Conservation (phyloP, 2,329 filamentous ascomycete genomes). For the Rhynchosporium agropyri region DNA sequence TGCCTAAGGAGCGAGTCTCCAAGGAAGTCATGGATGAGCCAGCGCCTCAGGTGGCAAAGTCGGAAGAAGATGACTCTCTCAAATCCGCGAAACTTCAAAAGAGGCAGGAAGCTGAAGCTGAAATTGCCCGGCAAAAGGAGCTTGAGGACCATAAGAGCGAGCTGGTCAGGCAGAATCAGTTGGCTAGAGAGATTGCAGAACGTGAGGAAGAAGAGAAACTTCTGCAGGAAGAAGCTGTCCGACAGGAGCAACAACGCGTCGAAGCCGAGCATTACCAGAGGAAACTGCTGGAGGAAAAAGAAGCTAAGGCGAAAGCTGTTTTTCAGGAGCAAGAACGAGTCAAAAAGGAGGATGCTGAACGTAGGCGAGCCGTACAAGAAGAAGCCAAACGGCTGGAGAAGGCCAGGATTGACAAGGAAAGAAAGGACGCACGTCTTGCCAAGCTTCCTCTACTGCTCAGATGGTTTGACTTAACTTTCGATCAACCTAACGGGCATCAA, state of each 20-base stretch:
- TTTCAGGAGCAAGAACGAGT: conserved; percentile 42
- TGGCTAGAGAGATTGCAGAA: conserved; percentile 36
- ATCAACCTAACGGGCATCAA: conserved; percentile 55
- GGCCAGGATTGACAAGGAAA: conserved; percentile 53
- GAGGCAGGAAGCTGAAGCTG: conserved; percentile 21
- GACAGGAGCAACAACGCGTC: conserved; percentile 34
- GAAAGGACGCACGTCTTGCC: conserved; percentile 56
- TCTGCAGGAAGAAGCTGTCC: conserved; percentile 37
- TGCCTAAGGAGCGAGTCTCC: conserved; percentile 15
- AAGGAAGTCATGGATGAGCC: conserved; percentile 22
- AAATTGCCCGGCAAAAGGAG: conserved; percentile 30
- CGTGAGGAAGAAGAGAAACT: conserved; percentile 44
- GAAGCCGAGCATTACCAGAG: conserved; percentile 35
- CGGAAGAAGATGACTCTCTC: conserved; percentile 44
- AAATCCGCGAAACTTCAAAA: conserved; percentile 24
- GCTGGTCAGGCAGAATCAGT: conserved; percentile 33
- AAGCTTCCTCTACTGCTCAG: conserved; percentile 62
- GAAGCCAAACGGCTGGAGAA: conserved; percentile 54
- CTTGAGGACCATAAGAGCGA: conserved; percentile 42
- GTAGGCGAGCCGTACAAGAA: conserved; percentile 36
- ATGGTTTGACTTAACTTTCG: conserved; percentile 63
- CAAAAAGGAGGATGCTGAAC: conserved; percentile 46
- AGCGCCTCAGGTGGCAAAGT: conserved; percentile 45
- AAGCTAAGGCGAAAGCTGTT: conserved; percentile 32
- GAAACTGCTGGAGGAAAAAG: conserved; percentile 40